Conservation (phyloP, 352 stramenopile genomes). For the Phytophthora ohioensis region DNA sequence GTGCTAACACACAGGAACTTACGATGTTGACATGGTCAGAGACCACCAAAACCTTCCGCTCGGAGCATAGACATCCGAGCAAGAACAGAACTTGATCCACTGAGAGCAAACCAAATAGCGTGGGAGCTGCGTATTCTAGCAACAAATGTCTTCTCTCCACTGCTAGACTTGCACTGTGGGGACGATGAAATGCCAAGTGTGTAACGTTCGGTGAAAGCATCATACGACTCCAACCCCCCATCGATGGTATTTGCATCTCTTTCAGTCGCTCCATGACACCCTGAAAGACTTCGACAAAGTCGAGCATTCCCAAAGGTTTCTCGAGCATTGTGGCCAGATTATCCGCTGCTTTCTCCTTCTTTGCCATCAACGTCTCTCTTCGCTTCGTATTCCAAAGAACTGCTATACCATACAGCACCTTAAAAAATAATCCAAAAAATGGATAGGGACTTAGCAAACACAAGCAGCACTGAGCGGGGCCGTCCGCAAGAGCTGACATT, state of each 20-base stretch:
- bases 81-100: conserved; percentile 85
- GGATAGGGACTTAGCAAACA: conserved; percentile 80
- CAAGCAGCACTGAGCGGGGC: conserved; percentile 68
- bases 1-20: conserved; percentile 76
- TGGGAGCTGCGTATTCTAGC: conserved; percentile 76
- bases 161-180: conserved; percentile 65
- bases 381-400: conserved; percentile 73
- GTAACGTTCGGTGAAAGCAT: conserved; percentile 64
- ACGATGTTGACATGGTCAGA: conserved; percentile 81
- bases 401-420: conserved; percentile 78
- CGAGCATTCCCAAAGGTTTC: conserved; percentile 49
- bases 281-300: conserved; percentile 77
- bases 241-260: conserved; percentile 68
- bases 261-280: conserved; percentile 65
- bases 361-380: conserved; percentile 39
- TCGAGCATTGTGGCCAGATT: conserved; percentile 30
- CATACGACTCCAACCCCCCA: conserved; percentile 82
- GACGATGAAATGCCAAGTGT: conserved; percentile 77
- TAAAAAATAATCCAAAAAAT: conserved; percentile 90
- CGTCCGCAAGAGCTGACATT: conserved; percentile 4
- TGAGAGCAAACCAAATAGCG: conserved; percentile 76
- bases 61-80: conserved; percentile 76
- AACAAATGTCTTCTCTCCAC: conserved; percentile 70
- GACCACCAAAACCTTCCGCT: conserved; percentile 81
- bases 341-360: conserved; percentile 21